phyloP scores from a whole-genome alignment of 1,139 yeast genomes.

The Pichia sp. region DNA sequence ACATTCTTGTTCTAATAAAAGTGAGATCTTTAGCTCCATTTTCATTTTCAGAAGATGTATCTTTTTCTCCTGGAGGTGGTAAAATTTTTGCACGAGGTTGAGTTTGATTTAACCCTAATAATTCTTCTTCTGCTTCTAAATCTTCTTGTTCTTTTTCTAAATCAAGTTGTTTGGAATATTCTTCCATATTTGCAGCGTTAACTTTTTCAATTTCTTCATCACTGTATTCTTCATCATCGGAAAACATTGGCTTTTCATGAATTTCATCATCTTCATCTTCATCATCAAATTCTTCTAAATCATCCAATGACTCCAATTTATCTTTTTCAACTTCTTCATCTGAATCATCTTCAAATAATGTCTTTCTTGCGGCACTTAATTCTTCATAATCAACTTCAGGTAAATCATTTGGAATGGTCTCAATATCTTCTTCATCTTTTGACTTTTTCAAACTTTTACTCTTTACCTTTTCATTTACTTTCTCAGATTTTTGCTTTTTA shows the following conservation, averaged over 20 bases:
- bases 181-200: conserved; percentile 86
- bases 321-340: conserved; percentile 37
- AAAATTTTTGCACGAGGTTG: conserved; percentile 71
- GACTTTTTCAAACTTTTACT: conserved; percentile 26
- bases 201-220: conserved; percentile 75
- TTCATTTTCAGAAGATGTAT: conserved; percentile 40
- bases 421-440: conserved; percentile 31
- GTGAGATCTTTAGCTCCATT: conserved; percentile 68
- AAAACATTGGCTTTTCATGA: conserved; percentile 71
- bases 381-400: conserved; percentile 65
- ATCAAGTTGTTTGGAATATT: conserved; percentile 61
- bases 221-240: conserved; percentile 56
- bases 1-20: conserved; percentile 84
- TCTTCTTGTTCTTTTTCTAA: conserved; percentile 70
- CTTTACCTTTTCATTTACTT: conserved; percentile 17
- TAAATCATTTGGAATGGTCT: conserved; percentile 41
- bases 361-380: conserved; percentile 58
- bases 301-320: conserved; percentile 52
- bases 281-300: conserved; percentile 29
- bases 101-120: conserved; percentile 48
- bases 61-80: conserved; percentile 55
- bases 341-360: conserved; percentile 70
- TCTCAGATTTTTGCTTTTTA: conserved; percentile 11
- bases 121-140: conserved; percentile 71
- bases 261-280: conserved; percentile 38